Conservation (phyloP, 352 stramenopile species). For the Phytophthora pseudosyringae region DNA sequence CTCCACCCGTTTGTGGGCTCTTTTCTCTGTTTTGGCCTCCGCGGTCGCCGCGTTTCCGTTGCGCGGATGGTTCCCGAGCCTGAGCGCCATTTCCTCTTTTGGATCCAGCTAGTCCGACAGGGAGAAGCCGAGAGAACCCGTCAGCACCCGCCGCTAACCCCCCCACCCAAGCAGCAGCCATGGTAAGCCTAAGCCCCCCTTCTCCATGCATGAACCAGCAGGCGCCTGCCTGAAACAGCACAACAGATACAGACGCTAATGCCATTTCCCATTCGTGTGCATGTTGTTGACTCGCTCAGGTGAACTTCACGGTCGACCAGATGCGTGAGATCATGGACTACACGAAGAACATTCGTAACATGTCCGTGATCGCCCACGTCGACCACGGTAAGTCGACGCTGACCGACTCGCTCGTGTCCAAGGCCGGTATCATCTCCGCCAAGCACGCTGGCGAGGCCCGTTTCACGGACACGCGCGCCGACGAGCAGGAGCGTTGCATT, state of each 20-base stretch:
- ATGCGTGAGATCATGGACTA: constrained; percentile 99
- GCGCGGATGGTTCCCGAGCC: constrained; percentile 17
- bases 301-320: constrained; percentile 99
- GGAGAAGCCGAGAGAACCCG: constrained; percentile 33
- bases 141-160: constrained; percentile 27
- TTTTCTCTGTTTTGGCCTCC: constrained; percentile 37
- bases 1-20: constrained; percentile 64
- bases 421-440: constrained; percentile 99
- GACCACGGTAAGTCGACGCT: constrained; percentile 99
- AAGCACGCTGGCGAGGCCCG: constrained; percentile 98
- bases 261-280: neutral
- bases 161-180: constrained; percentile 50
- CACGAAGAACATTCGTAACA: constrained; percentile 99
- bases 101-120: constrained; percentile 52
- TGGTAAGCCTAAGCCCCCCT: constrained; percentile 34
- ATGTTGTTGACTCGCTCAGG: constrained; percentile 51
- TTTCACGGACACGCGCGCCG: constrained; percentile 99
- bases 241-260: constrained; percentile 11
- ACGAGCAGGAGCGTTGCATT: constrained; percentile 99
- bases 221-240: neutral
- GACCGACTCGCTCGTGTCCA: constrained; percentile 98
- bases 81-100: constrained; percentile 66
- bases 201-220: neutral
- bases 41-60: constrained; percentile 16
- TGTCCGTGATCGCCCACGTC: constrained; percentile 99